Evolutionary conservation across 768 basidiomycete species (phyloP).

Genomic region (Boletus vermiculosoides): DNA sequence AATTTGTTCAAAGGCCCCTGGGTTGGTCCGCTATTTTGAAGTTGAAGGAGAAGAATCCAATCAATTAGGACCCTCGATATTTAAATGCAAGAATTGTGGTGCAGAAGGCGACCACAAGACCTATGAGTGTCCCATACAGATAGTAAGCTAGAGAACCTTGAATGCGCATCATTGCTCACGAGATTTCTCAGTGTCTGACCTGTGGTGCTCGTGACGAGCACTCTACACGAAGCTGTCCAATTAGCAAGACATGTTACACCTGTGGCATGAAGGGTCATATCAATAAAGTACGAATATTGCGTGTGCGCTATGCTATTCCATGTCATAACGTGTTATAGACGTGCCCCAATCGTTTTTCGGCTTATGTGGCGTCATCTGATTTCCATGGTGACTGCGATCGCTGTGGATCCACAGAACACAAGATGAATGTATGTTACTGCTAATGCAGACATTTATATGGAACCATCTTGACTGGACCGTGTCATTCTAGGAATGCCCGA

Average conservation of each 20-base stretch:
- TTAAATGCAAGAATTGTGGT: slow-evolving; percentile 76
- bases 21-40: slow-evolving; percentile 65
- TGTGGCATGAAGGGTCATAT: slow-evolving; percentile 87
- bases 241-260: slow-evolving; percentile 74
- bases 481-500: slow-evolving; percentile 69
- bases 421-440: slow-evolving; percentile 51
- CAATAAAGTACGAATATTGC: slow-evolving; percentile 44
- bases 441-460: background rate
- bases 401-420: slow-evolving; percentile 65
- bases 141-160: slow-evolving; percentile 47
- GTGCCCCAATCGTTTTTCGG: slow-evolving; percentile 63
- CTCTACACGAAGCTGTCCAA: slow-evolving; percentile 72
- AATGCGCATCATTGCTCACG: background rate
- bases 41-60: slow-evolving; percentile 39
- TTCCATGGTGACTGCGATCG: slow-evolving; percentile 57
- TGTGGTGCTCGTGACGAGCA: slow-evolving; percentile 83
- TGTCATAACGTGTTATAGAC: slow-evolving; percentile 39
- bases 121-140: slow-evolving; percentile 63
- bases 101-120: slow-evolving; percentile 70
- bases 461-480: background rate
- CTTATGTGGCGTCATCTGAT: slow-evolving; percentile 18
- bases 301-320: background rate
- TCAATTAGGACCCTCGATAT: slow-evolving; percentile 42
- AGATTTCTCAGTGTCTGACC: slow-evolving; percentile 59
- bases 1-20: slow-evolving; percentile 40